Base-by-base conservation (phyloP, 345 rosid species). In the Pelargonium nanum region DNA sequence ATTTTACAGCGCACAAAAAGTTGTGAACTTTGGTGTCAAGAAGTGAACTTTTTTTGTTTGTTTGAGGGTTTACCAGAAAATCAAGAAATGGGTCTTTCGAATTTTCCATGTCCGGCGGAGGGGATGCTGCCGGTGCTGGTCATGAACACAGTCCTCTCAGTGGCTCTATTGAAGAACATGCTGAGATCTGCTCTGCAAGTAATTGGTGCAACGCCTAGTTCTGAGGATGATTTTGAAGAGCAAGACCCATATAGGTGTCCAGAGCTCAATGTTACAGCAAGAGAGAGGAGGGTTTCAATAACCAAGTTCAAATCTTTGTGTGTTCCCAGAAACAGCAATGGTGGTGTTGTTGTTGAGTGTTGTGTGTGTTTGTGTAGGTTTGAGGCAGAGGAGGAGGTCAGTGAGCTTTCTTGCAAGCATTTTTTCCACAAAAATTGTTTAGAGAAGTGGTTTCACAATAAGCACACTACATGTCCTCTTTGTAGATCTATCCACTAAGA, bases 401-500 rank as follows among this genome's bases (percentile, higher is more conserved):
- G 88, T 64, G 90, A 86, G 69, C 68, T 91, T 13, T 44, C 20
- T 56, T 91, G 98, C 84, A 83, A 79, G 82, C 98, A 91, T 76
- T 83, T 79, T 82, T 88, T 86, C 71, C 96, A 88, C 81, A 84
- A 66, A 72, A 69, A 65, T 56, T 88, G 96, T 60, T 56, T 91
- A 34, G 84, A 91, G 64, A 83, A 78, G 59, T 91, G 91, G 97
- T 77, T 91, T 73, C 69, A 73, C 56, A 82, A 77, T 63, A 70
- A 70, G 15, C 83, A 77, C 44, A 65, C 24, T 30, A 81, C 89
- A 8, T 91, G 96, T 57, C 97, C 96, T 67, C 81, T 91, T 8
- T 91, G 96, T 79, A 78, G 94, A 51, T 88, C 94, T 19, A 63
- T 77, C 60, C 70, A 62, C 69, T 87, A 70, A 55, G 1, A 30